These are phyloP conservation scores for Brassica carinata DNA, from an alignment of 345 rosid species.

Conservation along the genomic window DNA sequence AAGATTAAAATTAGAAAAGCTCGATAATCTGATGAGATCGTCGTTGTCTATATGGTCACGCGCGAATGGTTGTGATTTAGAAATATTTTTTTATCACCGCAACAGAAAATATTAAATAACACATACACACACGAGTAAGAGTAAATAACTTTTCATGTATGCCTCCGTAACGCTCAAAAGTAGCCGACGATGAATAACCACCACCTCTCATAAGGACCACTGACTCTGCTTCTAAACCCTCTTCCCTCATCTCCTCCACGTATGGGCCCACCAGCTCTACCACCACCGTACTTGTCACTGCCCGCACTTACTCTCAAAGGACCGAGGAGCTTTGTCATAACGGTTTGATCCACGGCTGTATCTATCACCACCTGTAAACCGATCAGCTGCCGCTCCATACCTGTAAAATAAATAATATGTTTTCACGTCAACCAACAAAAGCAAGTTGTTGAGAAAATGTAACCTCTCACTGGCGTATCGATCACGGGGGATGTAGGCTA, in stretches of 20 bases:
- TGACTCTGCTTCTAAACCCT: slow-evolving; percentile 67
- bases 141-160: slow-evolving; percentile 5
- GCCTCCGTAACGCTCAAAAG: slow-evolving; percentile 73
- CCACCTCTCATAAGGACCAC: slow-evolving; percentile 81
- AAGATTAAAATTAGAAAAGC: not conserved
- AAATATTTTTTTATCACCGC: not conserved
- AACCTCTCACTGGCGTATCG: slow-evolving; percentile 81
- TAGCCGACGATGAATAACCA: slow-evolving; percentile 40
- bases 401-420: slow-evolving; percentile 42
- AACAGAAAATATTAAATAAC: not conserved
- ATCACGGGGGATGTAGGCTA: slow-evolving; percentile 72
- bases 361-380: slow-evolving; percentile 65
- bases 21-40: not conserved
- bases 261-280: slow-evolving; percentile 64
- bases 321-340: slow-evolving; percentile 64
- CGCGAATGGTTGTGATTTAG: not conserved
- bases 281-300: slow-evolving; percentile 59
- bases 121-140: not conserved
- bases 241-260: slow-evolving; percentile 64
- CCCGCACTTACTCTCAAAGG: slow-evolving; percentile 78
- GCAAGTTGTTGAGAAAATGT: not conserved
- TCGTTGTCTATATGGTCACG: not conserved
- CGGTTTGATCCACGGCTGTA: slow-evolving; percentile 66
- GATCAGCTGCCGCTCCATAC: slow-evolving; percentile 70
- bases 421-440: not conserved